phyloP scores from a whole-genome alignment of 2,329 filamentous ascomycete genomes.

The Cladosporium austrohemisphaericum region DNA sequence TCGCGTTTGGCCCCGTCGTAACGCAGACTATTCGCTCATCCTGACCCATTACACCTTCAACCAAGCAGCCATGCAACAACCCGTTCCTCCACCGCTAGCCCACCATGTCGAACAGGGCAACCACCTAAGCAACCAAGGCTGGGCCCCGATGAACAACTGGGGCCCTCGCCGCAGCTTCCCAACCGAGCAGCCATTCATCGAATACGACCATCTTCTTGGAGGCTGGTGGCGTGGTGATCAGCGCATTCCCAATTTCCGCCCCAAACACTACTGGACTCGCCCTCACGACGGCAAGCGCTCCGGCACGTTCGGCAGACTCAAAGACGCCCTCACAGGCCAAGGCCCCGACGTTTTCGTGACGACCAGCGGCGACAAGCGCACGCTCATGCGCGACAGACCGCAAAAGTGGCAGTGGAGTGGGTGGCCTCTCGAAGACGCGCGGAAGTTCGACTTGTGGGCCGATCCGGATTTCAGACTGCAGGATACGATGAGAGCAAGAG shows the following conservation, averaged over 20 bases:
- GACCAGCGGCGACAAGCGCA: slow-evolving; percentile 36
- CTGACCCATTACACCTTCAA: background rate
- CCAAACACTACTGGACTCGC: slow-evolving; percentile 43
- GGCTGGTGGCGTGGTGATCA: slow-evolving; percentile 26
- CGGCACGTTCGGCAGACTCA: slow-evolving; percentile 37
- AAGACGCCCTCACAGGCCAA: slow-evolving; percentile 40
- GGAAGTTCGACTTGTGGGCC: slow-evolving; percentile 11
- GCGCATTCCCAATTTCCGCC: slow-evolving; percentile 28
- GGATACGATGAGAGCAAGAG: slow-evolving; percentile 28
- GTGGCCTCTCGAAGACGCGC: slow-evolving; percentile 28
- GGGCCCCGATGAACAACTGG: slow-evolving; percentile 14
- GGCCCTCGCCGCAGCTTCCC: slow-evolving; percentile 25
- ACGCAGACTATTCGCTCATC: background rate
- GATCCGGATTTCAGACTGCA: slow-evolving; percentile 35
- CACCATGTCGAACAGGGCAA: background rate
- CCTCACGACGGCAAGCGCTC: slow-evolving; percentile 42
- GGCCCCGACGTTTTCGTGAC: slow-evolving; percentile 47
- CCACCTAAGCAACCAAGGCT: background rate
- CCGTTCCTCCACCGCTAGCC: background rate
- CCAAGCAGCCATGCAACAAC: background rate
- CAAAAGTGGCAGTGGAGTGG: slow-evolving; percentile 35
- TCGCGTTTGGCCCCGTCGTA: no score
- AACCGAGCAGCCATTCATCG: slow-evolving; percentile 28
- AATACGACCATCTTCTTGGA: slow-evolving; percentile 13
- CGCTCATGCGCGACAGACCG: slow-evolving; percentile 38